Evolutionary conservation across 148 eudicot species (phyloP).

Genomic region (Heliosperma pusillum): DNA sequence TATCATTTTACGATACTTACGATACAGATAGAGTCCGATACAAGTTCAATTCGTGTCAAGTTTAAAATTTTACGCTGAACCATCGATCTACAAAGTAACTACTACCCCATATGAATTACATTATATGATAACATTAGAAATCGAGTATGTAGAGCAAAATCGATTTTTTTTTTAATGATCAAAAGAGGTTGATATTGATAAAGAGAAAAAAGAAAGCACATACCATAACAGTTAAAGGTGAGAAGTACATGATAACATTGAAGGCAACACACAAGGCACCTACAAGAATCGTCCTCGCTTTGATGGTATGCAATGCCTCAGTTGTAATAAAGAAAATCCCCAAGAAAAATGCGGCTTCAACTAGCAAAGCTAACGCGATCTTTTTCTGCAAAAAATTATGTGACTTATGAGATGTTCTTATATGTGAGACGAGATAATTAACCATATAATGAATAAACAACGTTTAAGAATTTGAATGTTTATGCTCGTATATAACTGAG

Average conservation of each 20-base stretch:
- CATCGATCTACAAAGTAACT: no score
- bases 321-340: constrained; percentile 33
- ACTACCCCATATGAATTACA: no score
- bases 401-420: neutral
- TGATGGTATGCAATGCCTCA: constrained; percentile 34
- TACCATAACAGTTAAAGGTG: constrained; percentile 83
- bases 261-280: constrained; percentile 58
- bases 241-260: constrained; percentile 57
- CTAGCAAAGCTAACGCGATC: constrained; percentile 32
- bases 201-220: neutral
- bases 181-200: neutral
- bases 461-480: no score
- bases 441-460: no score
- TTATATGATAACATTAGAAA: no score
- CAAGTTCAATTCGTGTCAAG: no score
- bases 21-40: neutral
- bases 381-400: constrained; percentile 38
- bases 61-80: no score
- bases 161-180: neutral
- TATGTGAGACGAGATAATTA: neutral
- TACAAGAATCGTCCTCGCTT: constrained; percentile 45
- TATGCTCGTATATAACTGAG: no score
- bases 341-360: constrained; percentile 37
- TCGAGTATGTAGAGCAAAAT: no score
- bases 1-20: neutral